Conservation (phyloP, 164 flowering plant genomes). For the Vitis cinerea region DNA sequence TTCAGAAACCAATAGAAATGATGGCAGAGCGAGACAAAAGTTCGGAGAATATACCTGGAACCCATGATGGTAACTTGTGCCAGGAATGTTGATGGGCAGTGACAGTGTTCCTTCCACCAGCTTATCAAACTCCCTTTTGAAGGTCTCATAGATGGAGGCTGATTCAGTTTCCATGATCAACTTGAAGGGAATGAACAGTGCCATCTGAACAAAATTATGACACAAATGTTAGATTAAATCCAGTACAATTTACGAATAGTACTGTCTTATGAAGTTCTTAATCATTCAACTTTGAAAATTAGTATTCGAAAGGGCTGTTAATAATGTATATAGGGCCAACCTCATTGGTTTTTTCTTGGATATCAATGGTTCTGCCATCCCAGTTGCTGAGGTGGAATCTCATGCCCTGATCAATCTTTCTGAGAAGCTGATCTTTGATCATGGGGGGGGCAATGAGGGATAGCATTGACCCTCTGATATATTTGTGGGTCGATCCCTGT, state of each 20-base stretch:
- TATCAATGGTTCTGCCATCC: conserved; percentile 58
- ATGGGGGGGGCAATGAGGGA: conserved; percentile 63
- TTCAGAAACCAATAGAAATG: background rate
- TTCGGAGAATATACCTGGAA: conserved; percentile 47
- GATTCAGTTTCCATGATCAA: conserved; percentile 71
- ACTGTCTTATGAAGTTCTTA: no score
- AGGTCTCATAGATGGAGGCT: conserved; percentile 32
- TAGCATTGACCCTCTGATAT: conserved; percentile 85
- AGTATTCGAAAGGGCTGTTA: no score
- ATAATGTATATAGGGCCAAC: conserved; percentile 23
- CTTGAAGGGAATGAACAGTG: conserved; percentile 68
- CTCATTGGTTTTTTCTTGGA: conserved; percentile 90
- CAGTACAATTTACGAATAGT: no score
- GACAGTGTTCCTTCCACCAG: conserved; percentile 86
- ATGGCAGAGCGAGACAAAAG: background rate
- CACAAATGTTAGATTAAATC: background rate
- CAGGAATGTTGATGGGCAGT: conserved; percentile 86
- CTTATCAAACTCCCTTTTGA: conserved; percentile 78
- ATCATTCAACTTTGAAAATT: no score
- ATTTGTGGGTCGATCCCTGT: conserved; percentile 72
- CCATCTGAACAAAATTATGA: conserved; percentile 60
- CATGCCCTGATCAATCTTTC: conserved; percentile 80
- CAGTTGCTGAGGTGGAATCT: conserved; percentile 66
- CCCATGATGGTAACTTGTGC: conserved; percentile 73
- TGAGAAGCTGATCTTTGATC: conserved; percentile 72